Percentiles rank a stretch among this genome's conserved stretches.
Evolutionary conservation across 495 filamentous ascomycete genomes (phyloP).

Genomic region (Trichocladium antarcticum): DNA sequence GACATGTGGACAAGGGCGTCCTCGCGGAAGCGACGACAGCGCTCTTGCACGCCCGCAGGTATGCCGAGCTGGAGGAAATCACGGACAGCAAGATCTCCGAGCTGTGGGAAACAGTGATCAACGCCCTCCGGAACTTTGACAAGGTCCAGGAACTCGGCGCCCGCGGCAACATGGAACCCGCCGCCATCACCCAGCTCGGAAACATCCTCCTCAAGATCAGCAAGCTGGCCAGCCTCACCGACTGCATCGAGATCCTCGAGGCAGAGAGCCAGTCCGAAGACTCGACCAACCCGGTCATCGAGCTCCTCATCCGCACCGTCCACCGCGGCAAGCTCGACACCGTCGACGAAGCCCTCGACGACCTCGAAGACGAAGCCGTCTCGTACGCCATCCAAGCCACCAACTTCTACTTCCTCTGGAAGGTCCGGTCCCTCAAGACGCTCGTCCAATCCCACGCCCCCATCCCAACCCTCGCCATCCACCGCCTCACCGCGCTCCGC

Average conservation of each 20-base stretch:
- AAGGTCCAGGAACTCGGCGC: conserved; percentile 53
- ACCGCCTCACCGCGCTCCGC: conserved; percentile 47
- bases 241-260: conserved; percentile 65
- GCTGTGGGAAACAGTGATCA: conserved; percentile 75
- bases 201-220: conserved; percentile 76
- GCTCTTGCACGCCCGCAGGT: conserved; percentile 72
- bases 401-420: conserved; percentile 94
- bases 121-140: conserved; percentile 54
- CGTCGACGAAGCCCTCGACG: conserved; percentile 51
- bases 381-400: conserved; percentile 57
- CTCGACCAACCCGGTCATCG: conserved; percentile 43
- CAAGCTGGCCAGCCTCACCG: conserved; percentile 68
- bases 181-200: conserved; percentile 55
- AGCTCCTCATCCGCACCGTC: conserved; percentile 56
- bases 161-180: conserved; percentile 49
- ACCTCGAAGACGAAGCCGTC: conserved; percentile 64
- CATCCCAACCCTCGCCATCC: conserved; percentile 40
- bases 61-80: conserved; percentile 76
- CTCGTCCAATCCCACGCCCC: conserved; percentile 32
- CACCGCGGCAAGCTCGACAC: conserved; percentile 53
- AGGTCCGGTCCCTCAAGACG: conserved; percentile 45
- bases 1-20: conserved; percentile 75
- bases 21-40: conserved; percentile 74
- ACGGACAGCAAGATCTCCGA: conserved; percentile 66
- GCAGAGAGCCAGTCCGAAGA: conserved; percentile 41